phyloP scores from a whole-genome alignment of 495 filamentous ascomycete species.

The Aspergillus taichungensis region DNA sequence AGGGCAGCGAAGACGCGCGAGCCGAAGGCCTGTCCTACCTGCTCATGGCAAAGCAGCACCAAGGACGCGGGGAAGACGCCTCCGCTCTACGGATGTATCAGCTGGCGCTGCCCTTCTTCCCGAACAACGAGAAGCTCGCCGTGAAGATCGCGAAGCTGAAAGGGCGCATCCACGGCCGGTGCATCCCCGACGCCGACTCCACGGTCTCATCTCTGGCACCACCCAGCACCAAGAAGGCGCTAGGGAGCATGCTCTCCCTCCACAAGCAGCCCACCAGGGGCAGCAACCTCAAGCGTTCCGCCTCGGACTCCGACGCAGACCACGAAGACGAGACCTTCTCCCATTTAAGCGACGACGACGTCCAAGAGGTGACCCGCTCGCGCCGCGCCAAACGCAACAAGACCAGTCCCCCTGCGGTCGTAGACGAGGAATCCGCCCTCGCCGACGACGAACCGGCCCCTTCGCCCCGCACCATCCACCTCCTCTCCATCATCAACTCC shows the following conservation, averaged over 20 bases:
- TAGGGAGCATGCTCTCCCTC: constrained; percentile 35
- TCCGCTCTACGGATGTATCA: constrained; percentile 82
- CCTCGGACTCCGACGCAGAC: constrained; percentile 24
- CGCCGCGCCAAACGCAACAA: constrained; percentile 36
- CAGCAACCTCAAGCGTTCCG: constrained; percentile 23
- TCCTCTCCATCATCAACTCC: constrained; percentile 82
- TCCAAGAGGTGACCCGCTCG: constrained; percentile 25
- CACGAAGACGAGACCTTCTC: constrained; percentile 21
- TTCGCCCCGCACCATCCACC: constrained; percentile 58
- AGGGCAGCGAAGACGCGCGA: constrained; percentile 61
- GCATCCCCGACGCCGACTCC: constrained; percentile 7
- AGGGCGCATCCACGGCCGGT: constrained; percentile 43
- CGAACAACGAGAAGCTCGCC: constrained; percentile 70
- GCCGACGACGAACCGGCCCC: constrained; percentile 26
- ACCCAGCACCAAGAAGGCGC: constrained; percentile 17
- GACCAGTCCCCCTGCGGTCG: constrained; percentile 17
- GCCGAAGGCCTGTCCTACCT: constrained; percentile 76
- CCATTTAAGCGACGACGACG: constrained; percentile 23
- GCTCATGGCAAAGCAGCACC: constrained; percentile 87
- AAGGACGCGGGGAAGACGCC: constrained; percentile 66
- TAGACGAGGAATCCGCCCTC: constrained; percentile 9
- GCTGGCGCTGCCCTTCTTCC: constrained; percentile 76
- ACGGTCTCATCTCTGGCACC: constrained; percentile 9
- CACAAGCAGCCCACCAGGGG: constrained; percentile 23
- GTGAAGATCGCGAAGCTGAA: constrained; percentile 66